Percentiles rank a stretch among this genome's conserved stretches.
Conservation (phyloP, 345 rosid species). For the Kernera saxatilis region DNA sequence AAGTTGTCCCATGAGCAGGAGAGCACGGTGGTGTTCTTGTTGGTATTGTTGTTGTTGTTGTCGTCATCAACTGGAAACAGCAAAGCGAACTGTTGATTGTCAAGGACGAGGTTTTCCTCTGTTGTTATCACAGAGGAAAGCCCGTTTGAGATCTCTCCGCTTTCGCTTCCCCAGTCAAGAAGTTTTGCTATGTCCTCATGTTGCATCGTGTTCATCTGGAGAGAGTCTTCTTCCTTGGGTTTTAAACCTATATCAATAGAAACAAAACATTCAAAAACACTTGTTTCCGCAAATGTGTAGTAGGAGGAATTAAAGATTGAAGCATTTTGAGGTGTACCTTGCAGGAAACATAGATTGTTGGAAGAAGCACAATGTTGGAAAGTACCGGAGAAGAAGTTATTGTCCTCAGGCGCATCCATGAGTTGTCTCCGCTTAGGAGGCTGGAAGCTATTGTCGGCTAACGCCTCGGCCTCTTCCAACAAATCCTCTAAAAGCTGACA, state of each 20-base stretch:
- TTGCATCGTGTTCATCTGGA: slow-evolving; percentile 20
- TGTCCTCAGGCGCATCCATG: not conserved
- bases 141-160: slow-evolving; percentile 40
- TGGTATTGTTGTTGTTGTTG: slow-evolving; percentile 1
- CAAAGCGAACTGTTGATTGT: slow-evolving; percentile 46
- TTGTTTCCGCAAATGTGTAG: not conserved
- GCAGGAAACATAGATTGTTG: not conserved
- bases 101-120: slow-evolving; percentile 41
- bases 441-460: not conserved
- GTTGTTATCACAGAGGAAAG: slow-evolving; percentile 38
- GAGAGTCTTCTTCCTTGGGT: slow-evolving; percentile 29
- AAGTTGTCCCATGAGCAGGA: slow-evolving; percentile 41
- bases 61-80: slow-evolving; percentile 31
- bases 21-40: slow-evolving; percentile 16
- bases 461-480: slow-evolving; percentile 39
- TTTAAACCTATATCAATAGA: slow-evolving; percentile 17
- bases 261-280: not conserved
- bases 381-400: not conserved
- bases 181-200: slow-evolving; percentile 41
- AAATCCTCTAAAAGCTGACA: slow-evolving; percentile 45
- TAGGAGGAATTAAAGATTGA: not conserved
- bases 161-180: slow-evolving; percentile 22
- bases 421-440: slow-evolving; percentile 14
- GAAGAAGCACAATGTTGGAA: not conserved
- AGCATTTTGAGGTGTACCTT: slow-evolving; percentile 3